Evolutionary conservation across 140 eudicot genomes (phyloP).

Genomic region (Cichorium intybus): DNA sequence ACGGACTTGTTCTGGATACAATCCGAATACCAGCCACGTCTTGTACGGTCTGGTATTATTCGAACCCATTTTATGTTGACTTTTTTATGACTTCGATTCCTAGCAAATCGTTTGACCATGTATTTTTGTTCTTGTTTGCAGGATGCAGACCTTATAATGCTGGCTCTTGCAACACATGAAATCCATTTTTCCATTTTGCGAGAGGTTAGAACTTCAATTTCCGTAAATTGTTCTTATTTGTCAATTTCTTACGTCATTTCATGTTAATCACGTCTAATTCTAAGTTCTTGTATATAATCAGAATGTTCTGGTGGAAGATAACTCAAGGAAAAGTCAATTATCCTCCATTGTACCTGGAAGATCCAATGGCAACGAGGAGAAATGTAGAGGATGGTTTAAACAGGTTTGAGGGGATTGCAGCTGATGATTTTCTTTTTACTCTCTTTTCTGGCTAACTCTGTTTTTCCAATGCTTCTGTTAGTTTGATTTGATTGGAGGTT

Average conservation of each 20-base stretch:
- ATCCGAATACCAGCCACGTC: constrained; percentile 64
- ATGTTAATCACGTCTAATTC: background rate
- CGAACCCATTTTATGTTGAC: background rate
- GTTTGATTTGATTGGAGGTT: constrained; percentile 11
- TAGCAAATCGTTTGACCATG: background rate
- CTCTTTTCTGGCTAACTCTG: background rate
- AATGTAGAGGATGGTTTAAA: constrained; percentile 4
- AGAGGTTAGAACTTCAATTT: constrained; percentile 41
- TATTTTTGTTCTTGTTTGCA: constrained; percentile 14
- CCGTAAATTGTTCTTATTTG: background rate
- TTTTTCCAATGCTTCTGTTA: background rate
- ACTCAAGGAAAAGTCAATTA: background rate
- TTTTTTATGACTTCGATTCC: background rate
- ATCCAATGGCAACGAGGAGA: constrained; percentile 6
- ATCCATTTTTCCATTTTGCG: constrained; percentile 61
- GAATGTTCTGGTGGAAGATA: constrained; percentile 17
- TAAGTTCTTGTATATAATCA: constrained; percentile 20
- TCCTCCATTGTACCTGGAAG: background rate
- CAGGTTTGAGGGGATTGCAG: no score
- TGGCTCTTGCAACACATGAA: constrained; percentile 68
- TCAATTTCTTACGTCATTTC: background rate
- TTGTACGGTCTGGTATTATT: constrained; percentile 63
- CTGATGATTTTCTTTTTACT: background rate
- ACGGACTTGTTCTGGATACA: constrained; percentile 36
- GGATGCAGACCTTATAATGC: constrained; percentile 77